These are phyloP conservation scores for Eucalyptus rudis DNA, from an alignment of 345 rosid genomes.

Conservation along the genomic window DNA sequence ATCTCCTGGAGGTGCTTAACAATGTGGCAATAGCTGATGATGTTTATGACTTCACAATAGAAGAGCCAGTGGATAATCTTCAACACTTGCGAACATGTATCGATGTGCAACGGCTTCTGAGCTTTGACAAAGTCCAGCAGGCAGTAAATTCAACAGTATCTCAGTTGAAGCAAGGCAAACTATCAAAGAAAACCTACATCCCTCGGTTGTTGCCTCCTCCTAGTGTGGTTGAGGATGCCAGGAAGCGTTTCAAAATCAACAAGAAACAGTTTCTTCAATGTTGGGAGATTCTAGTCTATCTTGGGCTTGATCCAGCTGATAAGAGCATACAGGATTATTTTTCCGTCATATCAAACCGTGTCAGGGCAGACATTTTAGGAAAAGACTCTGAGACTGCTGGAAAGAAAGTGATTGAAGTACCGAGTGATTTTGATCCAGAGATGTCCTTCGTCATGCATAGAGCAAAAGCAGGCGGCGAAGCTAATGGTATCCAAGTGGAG, in stretches of 20 bases:
- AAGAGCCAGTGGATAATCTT: slow-evolving; percentile 80
- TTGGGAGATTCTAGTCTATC: slow-evolving; percentile 84
- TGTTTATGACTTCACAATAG: slow-evolving; percentile 79
- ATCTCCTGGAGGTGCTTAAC: slow-evolving; percentile 57
- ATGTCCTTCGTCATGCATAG: slow-evolving; percentile 75
- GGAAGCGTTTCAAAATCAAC: slow-evolving; percentile 72
- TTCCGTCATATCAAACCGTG: slow-evolving; percentile 40
- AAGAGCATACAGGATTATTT: slow-evolving; percentile 56
- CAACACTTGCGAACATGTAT: slow-evolving; percentile 71
- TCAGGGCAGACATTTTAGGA: slow-evolving; percentile 66
- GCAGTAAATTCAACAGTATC: slow-evolving; percentile 44
- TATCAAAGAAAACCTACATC: slow-evolving; percentile 39
- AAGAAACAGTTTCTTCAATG: slow-evolving; percentile 84
- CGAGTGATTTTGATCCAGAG: slow-evolving; percentile 32
- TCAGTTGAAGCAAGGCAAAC: slow-evolving; percentile 47
- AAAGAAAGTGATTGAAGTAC: slow-evolving; percentile 62
- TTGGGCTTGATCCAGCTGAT: slow-evolving; percentile 43
- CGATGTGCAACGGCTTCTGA: slow-evolving; percentile 40
- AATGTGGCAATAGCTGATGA: slow-evolving; percentile 57
- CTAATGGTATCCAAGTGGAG: slow-evolving; percentile 17
- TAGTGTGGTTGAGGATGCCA: slow-evolving; percentile 40
- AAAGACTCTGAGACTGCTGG: slow-evolving; percentile 54
- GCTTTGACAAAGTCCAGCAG: slow-evolving; percentile 41
- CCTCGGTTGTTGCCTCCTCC: slow-evolving; percentile 57
- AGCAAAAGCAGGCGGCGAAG: slow-evolving; percentile 16